Evolutionary conservation across 306 rosid species (phyloP).

Genomic region (Dalbergia cochinchinensis): DNA sequence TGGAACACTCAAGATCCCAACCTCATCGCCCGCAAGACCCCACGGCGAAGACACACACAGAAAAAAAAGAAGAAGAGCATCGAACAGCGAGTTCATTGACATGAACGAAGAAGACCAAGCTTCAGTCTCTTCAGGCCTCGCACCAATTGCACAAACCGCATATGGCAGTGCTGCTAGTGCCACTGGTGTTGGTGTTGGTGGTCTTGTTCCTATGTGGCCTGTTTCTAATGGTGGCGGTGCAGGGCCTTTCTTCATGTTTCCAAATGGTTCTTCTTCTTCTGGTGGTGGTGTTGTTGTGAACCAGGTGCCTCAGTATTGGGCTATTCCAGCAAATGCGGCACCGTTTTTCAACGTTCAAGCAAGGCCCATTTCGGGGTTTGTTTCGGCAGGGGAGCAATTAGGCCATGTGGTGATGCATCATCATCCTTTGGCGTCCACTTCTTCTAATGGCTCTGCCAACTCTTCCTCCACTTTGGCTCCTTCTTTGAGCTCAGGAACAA

Average conservation of each 20-base stretch:
- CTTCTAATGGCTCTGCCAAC: conserved; percentile 44
- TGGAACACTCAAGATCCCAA: conserved; percentile 82
- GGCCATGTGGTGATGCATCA: conserved; percentile 32
- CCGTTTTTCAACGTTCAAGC: conserved; percentile 61
- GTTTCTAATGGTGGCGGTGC: conserved; percentile 26
- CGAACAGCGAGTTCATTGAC: conserved; percentile 64
- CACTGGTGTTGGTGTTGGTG: conserved; percentile 45
- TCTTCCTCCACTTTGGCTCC: conserved; percentile 58
- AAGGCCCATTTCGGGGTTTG: conserved; percentile 72
- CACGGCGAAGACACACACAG: conserved; percentile 57
- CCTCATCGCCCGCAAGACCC: conserved; percentile 69
- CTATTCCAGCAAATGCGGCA: conserved; percentile 61
- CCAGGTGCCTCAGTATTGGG: conserved; percentile 74
- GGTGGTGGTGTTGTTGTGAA: conserved; percentile 6
- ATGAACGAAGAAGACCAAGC: conserved; percentile 51
- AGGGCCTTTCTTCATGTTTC: conserved; percentile 79
- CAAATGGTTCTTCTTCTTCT: conserved; percentile 31
- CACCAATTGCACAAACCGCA: conserved; percentile 59
- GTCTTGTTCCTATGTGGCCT: conserved; percentile 70
- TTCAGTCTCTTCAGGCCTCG: conserved; percentile 71
- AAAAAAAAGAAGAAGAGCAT: conserved; percentile 59
- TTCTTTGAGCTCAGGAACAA: conserved; percentile 48
- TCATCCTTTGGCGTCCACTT: conserved; percentile 36
- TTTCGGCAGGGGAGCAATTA: conserved; percentile 55
- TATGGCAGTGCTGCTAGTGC: conserved; percentile 28